These are phyloP conservation scores for Parasarocladium wereldwijsianum DNA, from an alignment of 2,329 filamentous ascomycete genomes.

Conservation along the genomic window DNA sequence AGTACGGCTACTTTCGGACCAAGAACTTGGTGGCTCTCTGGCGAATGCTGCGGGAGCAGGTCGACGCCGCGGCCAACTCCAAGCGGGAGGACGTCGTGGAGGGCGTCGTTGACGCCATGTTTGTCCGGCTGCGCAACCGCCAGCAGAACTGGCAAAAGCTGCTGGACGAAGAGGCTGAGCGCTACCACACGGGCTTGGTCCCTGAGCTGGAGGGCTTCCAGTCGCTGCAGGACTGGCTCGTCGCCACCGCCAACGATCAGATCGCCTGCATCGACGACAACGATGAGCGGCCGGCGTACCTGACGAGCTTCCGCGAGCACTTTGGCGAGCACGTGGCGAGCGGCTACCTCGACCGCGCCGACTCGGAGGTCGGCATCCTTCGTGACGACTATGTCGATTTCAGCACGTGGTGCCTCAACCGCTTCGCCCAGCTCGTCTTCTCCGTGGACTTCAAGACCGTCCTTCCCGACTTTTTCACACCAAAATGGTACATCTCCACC, in stretches of 20 bases:
- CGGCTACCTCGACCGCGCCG: conserved; percentile 62
- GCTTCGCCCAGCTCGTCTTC: conserved; percentile 81
- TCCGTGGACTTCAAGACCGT: conserved; percentile 74
- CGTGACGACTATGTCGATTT: conserved; percentile 91
- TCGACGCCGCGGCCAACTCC: conserved; percentile 71
- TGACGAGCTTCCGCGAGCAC: conserved; percentile 73
- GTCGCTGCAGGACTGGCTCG: conserved; percentile 84
- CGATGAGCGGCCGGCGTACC: conserved; percentile 65
- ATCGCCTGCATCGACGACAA: conserved; percentile 96
- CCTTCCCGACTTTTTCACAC: conserved; percentile 80
- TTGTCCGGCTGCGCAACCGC: conserved; percentile 66
- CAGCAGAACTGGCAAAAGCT: conserved; percentile 80
- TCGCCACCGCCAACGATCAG: conserved; percentile 95
- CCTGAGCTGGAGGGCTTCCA: conserved; percentile 48
- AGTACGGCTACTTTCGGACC: conserved; percentile 83
- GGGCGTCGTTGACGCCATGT: conserved; percentile 93
- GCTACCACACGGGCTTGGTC: conserved; percentile 45
- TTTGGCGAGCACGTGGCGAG: conserved; percentile 69
- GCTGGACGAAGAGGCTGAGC: conserved; percentile 69
- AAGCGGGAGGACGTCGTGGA: conserved; percentile 82
- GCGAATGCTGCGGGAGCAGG: conserved; percentile 92
- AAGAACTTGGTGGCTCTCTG: conserved; percentile 89
- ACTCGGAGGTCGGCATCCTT: conserved; percentile 57
- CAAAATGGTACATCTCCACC: conserved; percentile 72
- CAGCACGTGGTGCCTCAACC: conserved; percentile 79